Conservation (phyloP, 2,329 filamentous ascomycete genomes). For the Aureobasidium sp. region DNA sequence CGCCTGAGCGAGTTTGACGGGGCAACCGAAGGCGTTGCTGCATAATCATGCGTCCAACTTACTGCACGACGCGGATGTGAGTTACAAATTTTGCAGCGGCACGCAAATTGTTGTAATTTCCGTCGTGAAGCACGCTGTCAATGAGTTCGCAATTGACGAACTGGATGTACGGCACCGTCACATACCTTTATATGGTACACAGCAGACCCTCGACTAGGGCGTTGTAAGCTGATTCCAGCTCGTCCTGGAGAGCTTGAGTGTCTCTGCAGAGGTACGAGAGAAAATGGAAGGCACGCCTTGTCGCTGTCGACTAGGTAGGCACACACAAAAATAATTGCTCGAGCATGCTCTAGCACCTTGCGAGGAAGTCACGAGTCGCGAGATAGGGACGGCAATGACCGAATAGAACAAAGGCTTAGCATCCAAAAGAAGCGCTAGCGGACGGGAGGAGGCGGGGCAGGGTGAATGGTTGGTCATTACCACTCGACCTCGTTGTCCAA, state of each 20-base stretch:
- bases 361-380: conserved; percentile 1
- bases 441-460: not conserved
- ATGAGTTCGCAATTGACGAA: not conserved
- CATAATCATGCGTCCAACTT: conserved; percentile 7
- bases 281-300: not conserved
- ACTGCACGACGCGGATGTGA: not conserved
- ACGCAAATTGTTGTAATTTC: conserved; percentile 1
- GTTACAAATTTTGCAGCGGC: not conserved
- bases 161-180: not conserved
- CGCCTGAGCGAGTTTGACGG: not conserved
- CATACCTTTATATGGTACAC: not conserved
- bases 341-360: not conserved
- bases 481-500: conserved; percentile 4
- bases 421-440: not conserved
- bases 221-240: not conserved
- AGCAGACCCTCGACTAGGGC: not conserved
- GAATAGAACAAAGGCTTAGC: conserved; percentile 6
- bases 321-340: not conserved
- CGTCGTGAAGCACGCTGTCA: not conserved
- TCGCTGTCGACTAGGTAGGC: too few species aligned
- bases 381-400: not conserved
- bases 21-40: conserved; percentile 1
- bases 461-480: conserved; percentile 2
- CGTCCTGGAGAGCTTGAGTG: not conserved
- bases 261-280: not conserved